Evolutionary conservation across 2,329 filamentous ascomycete genomes (phyloP).

Genomic region (Trichoderma polysporum): DNA sequence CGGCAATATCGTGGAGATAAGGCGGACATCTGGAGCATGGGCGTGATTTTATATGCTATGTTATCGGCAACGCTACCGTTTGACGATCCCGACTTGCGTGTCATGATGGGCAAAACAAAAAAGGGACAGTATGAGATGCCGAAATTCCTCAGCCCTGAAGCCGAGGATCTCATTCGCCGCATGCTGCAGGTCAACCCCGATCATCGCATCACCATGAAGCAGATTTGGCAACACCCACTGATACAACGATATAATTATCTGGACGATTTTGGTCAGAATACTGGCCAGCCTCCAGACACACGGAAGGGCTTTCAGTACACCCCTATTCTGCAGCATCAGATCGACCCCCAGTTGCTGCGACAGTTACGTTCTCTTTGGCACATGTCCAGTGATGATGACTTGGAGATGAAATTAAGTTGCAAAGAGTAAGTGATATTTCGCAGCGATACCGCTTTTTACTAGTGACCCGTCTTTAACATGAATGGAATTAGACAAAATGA

Average conservation of each 20-base stretch:
- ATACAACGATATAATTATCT: slow-evolving; percentile 78
- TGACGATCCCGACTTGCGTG: slow-evolving; percentile 62
- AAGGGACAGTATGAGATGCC: slow-evolving; percentile 62
- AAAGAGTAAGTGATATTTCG: slow-evolving; percentile 53
- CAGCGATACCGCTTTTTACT: neutral
- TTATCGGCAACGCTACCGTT: slow-evolving; percentile 84
- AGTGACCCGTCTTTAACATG: slow-evolving; percentile 23
- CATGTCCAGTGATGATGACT: slow-evolving; percentile 69
- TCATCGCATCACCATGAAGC: slow-evolving; percentile 72
- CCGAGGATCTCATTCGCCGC: slow-evolving; percentile 72
- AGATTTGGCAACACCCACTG: slow-evolving; percentile 87
- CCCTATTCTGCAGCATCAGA: slow-evolving; percentile 60
- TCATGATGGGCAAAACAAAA: slow-evolving; percentile 62
- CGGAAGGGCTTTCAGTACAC: slow-evolving; percentile 63
- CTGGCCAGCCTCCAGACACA: slow-evolving; percentile 54
- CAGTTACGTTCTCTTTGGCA: slow-evolving; percentile 93
- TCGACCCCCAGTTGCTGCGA: slow-evolving; percentile 78
- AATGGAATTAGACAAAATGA: slow-evolving; percentile 67
- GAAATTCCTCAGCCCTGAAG: slow-evolving; percentile 63
- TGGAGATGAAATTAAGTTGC: slow-evolving; percentile 67
- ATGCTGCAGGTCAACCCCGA: slow-evolving; percentile 80
- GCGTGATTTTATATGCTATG: slow-evolving; percentile 85
- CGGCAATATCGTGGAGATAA: slow-evolving; percentile 77
- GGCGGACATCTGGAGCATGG: slow-evolving; percentile 93
- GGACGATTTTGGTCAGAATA: slow-evolving; percentile 61